A percentile compares a stretch with the other conserved stretches of the same genome.
These are phyloP conservation scores for Ogataea paradorogensis DNA, from an alignment of 805 yeast species.

Conservation along the genomic window DNA sequence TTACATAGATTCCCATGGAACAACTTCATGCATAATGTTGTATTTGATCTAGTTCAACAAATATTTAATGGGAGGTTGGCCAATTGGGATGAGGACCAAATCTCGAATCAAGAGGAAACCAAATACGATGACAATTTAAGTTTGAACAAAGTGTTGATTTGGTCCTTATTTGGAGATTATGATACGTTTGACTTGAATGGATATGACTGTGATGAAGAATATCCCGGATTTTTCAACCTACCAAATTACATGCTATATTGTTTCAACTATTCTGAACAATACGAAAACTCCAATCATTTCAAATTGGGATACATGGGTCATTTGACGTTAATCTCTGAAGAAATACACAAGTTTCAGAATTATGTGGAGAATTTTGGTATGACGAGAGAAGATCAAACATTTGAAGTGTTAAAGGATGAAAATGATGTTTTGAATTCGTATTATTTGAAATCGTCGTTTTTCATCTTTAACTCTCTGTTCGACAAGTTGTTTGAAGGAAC, in stretches of 20 bases:
- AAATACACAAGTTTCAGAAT: conserved; percentile 50
- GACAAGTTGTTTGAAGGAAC: conserved; percentile 29
- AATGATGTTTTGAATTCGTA: conserved; percentile 27
- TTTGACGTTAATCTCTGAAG: conserved; percentile 54
- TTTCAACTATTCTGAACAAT: conserved; percentile 27
- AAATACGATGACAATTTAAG: conserved; percentile 32
- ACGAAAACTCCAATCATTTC: conserved; percentile 37
- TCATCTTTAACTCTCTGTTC: conserved; percentile 32
- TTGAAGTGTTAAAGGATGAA: conserved; percentile 28
- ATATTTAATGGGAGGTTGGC: conserved; percentile 68
- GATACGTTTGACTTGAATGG: conserved; percentile 22
- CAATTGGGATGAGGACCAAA: conserved; percentile 37
- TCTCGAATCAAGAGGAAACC: conserved; percentile 33
- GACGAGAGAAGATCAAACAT: conserved; percentile 33
- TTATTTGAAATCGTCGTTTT: conserved; percentile 32
- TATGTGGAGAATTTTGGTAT: conserved; percentile 34
- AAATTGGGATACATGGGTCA: conserved; percentile 62
- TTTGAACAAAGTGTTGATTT: conserved; percentile 35
- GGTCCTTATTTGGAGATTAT: conserved; percentile 34
- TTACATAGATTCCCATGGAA: conserved; percentile 92
- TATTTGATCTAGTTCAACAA: conserved; percentile 93
- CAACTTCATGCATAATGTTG: conserved; percentile 94
- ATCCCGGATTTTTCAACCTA: conserved; percentile 33
- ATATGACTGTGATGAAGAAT: conserved; percentile 16
- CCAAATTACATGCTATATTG: conserved; percentile 31